Conservation (phyloP, 176 grass and related monocot genomes). For the Avena eriantha region DNA sequence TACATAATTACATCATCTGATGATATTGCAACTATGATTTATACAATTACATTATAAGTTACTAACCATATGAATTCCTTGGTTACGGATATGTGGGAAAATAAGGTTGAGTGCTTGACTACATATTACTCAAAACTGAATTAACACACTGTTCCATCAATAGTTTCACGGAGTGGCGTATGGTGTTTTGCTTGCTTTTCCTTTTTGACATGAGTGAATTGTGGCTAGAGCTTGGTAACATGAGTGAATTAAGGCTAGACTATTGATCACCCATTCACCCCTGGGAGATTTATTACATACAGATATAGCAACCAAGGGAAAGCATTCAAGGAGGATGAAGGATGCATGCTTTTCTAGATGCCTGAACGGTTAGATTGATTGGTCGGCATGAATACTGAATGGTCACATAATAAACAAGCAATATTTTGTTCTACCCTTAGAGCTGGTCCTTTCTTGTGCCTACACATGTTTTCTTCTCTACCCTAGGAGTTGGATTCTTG, state of each 20-base stretch:
- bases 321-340: neutral
- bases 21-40: constrained; percentile 2
- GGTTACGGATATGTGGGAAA: too few relatives aligned
- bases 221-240: neutral
- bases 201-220: neutral
- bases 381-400: neutral
- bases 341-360: neutral
- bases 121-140: constrained; percentile 11
- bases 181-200: neutral
- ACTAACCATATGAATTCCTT: neutral
- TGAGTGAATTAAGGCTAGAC: neutral
- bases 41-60: neutral
- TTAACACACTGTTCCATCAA: neutral
- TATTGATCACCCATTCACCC: neutral
- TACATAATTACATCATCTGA: constrained; percentile 10
- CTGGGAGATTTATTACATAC: neutral
- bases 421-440: neutral
- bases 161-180: neutral
- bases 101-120: neutral
- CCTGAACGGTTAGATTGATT: neutral
- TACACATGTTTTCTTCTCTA: constrained; percentile 4
- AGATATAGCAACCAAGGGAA: neutral
- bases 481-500: constrained; percentile 2
- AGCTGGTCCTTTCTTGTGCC: neutral
- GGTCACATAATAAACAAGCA: neutral